Conservation (phyloP, 495 filamentous ascomycete species). For the Talaromyces thailandensis region DNA sequence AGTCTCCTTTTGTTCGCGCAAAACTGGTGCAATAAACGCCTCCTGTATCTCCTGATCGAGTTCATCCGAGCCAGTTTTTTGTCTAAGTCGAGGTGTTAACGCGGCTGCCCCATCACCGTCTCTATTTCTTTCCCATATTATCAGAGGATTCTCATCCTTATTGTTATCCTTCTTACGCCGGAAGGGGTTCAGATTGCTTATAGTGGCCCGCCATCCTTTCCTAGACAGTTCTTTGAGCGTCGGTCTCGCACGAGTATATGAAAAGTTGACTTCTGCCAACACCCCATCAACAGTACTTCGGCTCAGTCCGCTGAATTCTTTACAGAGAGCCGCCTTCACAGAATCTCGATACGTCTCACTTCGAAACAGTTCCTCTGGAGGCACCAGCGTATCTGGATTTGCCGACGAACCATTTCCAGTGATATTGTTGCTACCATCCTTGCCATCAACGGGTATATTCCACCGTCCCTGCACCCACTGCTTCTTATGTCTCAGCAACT, state of each 20-base stretch:
- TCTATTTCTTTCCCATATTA: constrained; percentile 51
- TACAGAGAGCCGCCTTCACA: constrained; percentile 49
- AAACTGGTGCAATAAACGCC: constrained; percentile 55
- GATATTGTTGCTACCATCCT: constrained; percentile 8
- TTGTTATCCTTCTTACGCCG: constrained; percentile 48
- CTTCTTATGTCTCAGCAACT: constrained; percentile 67
- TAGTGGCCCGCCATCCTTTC: constrained; percentile 78
- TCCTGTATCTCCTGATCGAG: constrained; percentile 71
- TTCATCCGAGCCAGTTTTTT: constrained; percentile 61
- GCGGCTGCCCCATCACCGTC: constrained; percentile 22
- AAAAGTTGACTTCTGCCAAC: constrained; percentile 83
- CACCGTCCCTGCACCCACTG: constrained; percentile 69
- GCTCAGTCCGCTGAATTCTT: constrained; percentile 78
- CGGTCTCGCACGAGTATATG: constrained; percentile 68
- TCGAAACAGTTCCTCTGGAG: constrained; percentile 66
- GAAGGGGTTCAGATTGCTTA: constrained; percentile 64
- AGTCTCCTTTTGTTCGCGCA: constrained; percentile 41
- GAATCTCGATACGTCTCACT: constrained; percentile 62
- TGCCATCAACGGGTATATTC: constrained; percentile 36
- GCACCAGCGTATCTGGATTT: constrained; percentile 28
- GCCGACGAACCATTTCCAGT: not conserved
- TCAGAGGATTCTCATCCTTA: constrained; percentile 51
- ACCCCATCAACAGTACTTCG: constrained; percentile 78
- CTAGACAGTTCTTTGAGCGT: constrained; percentile 65
- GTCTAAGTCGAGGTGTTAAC: constrained; percentile 49